Evolutionary conservation across 257 asterid species (phyloP).

Genomic region (Nicotiana tomentosiformis): DNA sequence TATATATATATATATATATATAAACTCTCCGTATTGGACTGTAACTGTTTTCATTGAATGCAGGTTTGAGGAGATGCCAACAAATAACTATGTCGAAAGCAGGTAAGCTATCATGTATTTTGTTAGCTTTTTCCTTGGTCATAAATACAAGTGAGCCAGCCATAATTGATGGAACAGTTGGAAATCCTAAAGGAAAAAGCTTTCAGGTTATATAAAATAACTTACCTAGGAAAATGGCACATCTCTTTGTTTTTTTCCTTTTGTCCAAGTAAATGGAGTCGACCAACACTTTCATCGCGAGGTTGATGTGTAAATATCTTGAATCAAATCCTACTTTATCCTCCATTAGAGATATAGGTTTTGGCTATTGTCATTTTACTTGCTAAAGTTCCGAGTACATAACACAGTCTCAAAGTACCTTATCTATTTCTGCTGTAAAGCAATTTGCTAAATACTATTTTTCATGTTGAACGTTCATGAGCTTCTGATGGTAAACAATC

Average conservation of each 20-base stretch:
- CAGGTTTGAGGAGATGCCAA: constrained; percentile 99
- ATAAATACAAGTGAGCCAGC: not conserved
- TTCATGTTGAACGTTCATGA: not conserved
- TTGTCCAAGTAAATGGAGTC: not conserved
- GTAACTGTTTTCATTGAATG: not conserved
- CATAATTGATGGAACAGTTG: not conserved
- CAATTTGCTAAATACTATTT: not conserved
- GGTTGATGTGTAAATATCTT: not conserved
- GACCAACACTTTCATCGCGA: not conserved
- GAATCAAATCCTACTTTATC: not conserved
- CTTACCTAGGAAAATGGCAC: no score
- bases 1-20: not conserved
- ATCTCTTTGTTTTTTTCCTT: not conserved
- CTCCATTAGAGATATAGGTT: not conserved
- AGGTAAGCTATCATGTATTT: constrained; percentile 36
- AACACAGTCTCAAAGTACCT: not conserved
- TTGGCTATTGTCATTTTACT: not conserved
- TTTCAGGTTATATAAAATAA: not conserved
- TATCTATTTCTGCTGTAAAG: not conserved
- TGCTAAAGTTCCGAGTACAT: no score
- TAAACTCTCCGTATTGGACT: not conserved
- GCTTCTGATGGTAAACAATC: not conserved
- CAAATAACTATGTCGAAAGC: constrained; percentile 93
- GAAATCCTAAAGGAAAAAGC: not conserved
- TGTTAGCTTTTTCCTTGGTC: not conserved